Conservation (phyloP, 805 yeast genomes). For the Metschnikowia similis region DNA sequence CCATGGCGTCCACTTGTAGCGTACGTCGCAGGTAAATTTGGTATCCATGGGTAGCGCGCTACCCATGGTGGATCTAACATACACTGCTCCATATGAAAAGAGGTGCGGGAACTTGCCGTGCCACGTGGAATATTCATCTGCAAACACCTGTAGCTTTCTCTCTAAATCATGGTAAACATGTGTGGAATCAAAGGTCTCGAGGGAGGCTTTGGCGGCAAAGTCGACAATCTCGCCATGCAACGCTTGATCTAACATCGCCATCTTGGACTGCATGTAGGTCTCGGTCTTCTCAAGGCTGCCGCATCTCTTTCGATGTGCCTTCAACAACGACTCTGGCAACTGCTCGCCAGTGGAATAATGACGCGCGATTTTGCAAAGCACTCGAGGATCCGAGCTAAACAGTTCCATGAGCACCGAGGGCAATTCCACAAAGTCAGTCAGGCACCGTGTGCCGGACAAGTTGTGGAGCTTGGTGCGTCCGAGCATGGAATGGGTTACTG, state of each 20-base stretch:
- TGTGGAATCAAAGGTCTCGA: slow-evolving; percentile 42
- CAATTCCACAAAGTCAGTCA: slow-evolving; percentile 92
- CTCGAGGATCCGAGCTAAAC: slow-evolving; percentile 79
- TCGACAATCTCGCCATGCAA: slow-evolving; percentile 49
- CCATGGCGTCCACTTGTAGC: no score
- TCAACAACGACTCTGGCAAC: slow-evolving; percentile 48
- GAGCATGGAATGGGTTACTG: no score
- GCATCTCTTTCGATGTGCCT: slow-evolving; percentile 48
- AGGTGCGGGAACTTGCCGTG: slow-evolving; percentile 93
- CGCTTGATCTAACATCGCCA: slow-evolving; percentile 85
- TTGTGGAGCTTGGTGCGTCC: no score
- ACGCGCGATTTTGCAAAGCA: slow-evolving; percentile 64
- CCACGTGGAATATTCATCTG: slow-evolving; percentile 75
- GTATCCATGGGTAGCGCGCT: no score
- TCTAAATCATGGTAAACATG: slow-evolving; percentile 66
- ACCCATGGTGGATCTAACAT: no score
- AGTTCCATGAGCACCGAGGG: slow-evolving; percentile 97
- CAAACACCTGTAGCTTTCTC: slow-evolving; percentile 52
- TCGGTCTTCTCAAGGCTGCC: slow-evolving; percentile 63
- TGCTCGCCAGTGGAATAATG: slow-evolving; percentile 66
- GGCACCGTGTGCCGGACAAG: slow-evolving; percentile 94
- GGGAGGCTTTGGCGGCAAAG: slow-evolving; percentile 24
- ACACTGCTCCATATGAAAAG: slow-evolving; percentile 89
- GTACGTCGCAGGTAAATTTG: no score
- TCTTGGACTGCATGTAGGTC: slow-evolving; percentile 77